A percentile compares a stretch with the other conserved stretches of the same genome.
phyloP scores from a whole-genome alignment of 2,329 filamentous ascomycete genomes.

The Alternaria brassicae region DNA sequence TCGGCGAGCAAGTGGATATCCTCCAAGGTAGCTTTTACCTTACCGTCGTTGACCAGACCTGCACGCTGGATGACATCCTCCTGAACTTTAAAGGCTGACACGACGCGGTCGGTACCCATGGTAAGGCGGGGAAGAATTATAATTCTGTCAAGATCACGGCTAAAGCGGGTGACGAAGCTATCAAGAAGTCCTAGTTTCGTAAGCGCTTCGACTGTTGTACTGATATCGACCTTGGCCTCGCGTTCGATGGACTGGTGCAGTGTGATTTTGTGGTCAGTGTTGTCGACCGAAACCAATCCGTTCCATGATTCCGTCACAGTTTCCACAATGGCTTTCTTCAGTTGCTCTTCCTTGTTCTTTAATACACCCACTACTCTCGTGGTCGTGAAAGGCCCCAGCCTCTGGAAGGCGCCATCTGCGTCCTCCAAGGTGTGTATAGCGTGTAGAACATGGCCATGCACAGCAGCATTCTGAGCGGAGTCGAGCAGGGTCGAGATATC shows the following conservation, averaged over 20 bases:
- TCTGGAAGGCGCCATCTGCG: constrained; percentile 62
- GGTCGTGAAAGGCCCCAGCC: constrained; percentile 66
- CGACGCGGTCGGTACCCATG: constrained; percentile 43
- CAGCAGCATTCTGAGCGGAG: constrained; percentile 54
- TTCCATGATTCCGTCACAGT: constrained; percentile 76
- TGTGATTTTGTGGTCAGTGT: constrained; percentile 61
- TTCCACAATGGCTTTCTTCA: constrained; percentile 71
- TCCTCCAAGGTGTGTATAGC: constrained; percentile 60
- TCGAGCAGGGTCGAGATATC: constrained; percentile 59
- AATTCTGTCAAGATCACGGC: constrained; percentile 67
- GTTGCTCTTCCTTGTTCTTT: constrained; percentile 67
- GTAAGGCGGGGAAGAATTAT: constrained; percentile 67
- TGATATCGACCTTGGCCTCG: constrained; percentile 38
- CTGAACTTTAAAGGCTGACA: constrained; percentile 42
- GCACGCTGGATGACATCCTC: constrained; percentile 45
- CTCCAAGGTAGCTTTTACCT: constrained; percentile 37
- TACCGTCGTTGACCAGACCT: constrained; percentile 37
- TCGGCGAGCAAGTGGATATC: constrained; percentile 53
- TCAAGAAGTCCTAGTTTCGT: constrained; percentile 50
- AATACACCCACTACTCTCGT: constrained; percentile 71
- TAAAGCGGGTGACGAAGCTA: constrained; percentile 65
- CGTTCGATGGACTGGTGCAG: constrained; percentile 60
- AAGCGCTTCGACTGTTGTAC: constrained; percentile 47
- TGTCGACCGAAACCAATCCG: constrained; percentile 69
- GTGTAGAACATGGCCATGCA: constrained; percentile 53